Base-by-base conservation (phyloP, 345 rosid genomes). In the Rhizophora apiculata region DNA sequence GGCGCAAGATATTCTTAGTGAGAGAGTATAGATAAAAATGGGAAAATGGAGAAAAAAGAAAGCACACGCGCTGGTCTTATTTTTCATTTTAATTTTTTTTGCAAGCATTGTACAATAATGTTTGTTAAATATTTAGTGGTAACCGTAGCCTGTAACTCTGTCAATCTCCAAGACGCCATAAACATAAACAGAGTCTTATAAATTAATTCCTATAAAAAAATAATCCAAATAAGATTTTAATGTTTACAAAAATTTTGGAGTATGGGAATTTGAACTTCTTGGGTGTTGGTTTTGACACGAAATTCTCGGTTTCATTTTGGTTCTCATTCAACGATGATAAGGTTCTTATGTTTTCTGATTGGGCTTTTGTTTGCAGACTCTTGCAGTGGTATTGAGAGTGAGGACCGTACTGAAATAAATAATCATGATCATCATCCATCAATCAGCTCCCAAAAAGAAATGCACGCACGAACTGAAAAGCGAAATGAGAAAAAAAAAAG, bases 371-470 rank as follows among this genome's bases (percentile, higher is more conserved):
- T 20, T 24, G 60, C 60, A 56, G 60, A 9, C 2, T 22, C 18
- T 43, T 13, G 31, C 26, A 27, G 60, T 21, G 13, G 46, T 51
- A 27, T 7, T 22, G 39, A 67, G 16, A 58, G 59, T 10, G 31
- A 37, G 65, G 27, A 21, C 66, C 68, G 79, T 72, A 74, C 78
- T 26, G 26, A 60, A 68, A 58, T 1, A 30, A 32, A 52, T 59
- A 53, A 66, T 4, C 67, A 76, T 43, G 49, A 13, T 62, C 64
- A 74, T 65, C 73, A 64, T 37, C 72, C 3, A 29, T 72, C 46
- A 26, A 63, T 64, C 57, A 67, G 37, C 13, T 27, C 65, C 67
- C 63, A 57, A 69, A 63, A 76, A 64, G 65, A 68, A 76, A 79
- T 62, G 69, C 71, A 75, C 62, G 49, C 49, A 43, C 49, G 49